Base-by-base conservation (phyloP, 352 stramenopile species). In the Globisporangium cystogenes region DNA sequence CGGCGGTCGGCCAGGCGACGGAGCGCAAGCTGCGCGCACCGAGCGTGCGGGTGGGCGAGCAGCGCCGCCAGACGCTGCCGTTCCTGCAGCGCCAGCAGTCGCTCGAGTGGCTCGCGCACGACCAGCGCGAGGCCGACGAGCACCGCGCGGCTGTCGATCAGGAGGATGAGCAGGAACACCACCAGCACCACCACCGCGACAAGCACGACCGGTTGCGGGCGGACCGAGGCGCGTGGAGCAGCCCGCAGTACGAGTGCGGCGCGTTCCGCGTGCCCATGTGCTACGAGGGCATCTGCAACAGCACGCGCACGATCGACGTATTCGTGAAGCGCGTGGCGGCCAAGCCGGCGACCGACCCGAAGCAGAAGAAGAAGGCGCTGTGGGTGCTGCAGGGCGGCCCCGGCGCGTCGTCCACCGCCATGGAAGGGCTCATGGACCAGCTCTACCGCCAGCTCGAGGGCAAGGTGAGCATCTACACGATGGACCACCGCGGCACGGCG, bases 361-460 rank as follows among this genome's bases (percentile, higher is more conserved):
- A 18, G 1, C 45, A 60, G 14, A 59, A 57, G 36, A 62, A 62
- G 20, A 85, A 84, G 40, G 64, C 78, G 20, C 56, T 90, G 33
- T 90, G 79, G 79, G 71, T 90, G 43, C 64, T 90, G 26, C 79
- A 90, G 46, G 79, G 79, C 46, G 79, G 79, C 0, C 79, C 79
- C 7, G 79, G 79, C 7, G 79, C 78, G 18, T 87, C 79, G 21
- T 90, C 79, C 6, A 86, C 72, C 4, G 79, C 76, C 24, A 83
- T 89, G 55, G 78, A 89, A 62, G 58, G 58, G 7, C 62, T 89
- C 36, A 82, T 89, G 75, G 58, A 74, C 21, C 70, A 65, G 35
- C 67, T 89, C 57, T 86, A 72, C 62, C 48, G 59, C 45, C 47
- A 84, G 31, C 53, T 86, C 20, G 68, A 87, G 14, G 53, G 59